A percentile compares a stretch with the other conserved stretches of the same genome.
Evolutionary conservation across 106 monocot genomes (phyloP).

Genomic region (Dendrobium chrysotoxum): DNA sequence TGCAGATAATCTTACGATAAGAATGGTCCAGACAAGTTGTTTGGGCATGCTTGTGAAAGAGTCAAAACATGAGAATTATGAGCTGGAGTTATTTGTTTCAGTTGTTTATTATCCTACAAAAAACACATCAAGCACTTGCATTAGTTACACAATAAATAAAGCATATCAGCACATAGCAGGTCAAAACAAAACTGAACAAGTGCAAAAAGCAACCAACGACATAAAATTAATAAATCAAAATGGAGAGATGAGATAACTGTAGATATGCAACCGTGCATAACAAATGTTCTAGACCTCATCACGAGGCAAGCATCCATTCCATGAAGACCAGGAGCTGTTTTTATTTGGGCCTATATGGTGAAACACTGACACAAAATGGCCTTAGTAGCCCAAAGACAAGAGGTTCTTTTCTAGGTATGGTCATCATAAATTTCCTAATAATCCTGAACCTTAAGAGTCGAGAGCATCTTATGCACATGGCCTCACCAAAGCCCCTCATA

Average conservation of each 20-base stretch:
- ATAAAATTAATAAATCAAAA: neutral
- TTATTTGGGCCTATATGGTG: neutral
- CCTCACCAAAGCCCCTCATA: neutral
- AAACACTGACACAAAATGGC: neutral
- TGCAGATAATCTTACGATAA: slow-evolving; percentile 45
- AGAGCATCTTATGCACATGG: neutral
- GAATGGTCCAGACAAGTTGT: slow-evolving; percentile 51
- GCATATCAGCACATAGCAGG: neutral
- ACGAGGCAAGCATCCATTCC: neutral
- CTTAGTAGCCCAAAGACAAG: neutral
- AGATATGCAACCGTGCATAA: neutral
- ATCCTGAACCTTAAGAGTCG: neutral
- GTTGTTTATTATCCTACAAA: slow-evolving; percentile 45
- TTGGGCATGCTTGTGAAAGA: slow-evolving; percentile 78
- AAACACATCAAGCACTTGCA: slow-evolving; percentile 5
- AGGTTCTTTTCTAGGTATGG: neutral
- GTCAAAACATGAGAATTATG: slow-evolving; percentile 74
- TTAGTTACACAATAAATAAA: neutral
- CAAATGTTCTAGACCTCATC: neutral
- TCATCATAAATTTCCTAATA: neutral
- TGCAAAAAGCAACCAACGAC: neutral
- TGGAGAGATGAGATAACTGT: neutral
- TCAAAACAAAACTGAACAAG: neutral
- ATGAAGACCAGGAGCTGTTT: neutral
- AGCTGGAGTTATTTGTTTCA: slow-evolving; percentile 44